Conservation (phyloP, 1,139 yeast species). For the Meyerozyma athensensis region DNA sequence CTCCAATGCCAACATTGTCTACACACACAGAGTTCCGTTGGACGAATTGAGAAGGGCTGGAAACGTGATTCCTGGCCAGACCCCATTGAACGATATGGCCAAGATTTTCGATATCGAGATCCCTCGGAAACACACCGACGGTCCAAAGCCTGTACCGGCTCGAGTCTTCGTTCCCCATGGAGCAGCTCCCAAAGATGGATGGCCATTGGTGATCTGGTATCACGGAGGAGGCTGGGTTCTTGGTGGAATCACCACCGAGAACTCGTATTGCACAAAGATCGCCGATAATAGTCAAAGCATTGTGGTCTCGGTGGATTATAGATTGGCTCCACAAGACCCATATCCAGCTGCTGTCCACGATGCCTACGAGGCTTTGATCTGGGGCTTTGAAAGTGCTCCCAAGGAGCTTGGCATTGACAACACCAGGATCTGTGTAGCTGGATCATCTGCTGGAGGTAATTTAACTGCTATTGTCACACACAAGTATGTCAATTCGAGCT, state of each 20-base stretch:
- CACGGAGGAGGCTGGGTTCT: slow-evolving; percentile 52
- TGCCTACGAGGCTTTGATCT: slow-evolving; percentile 29
- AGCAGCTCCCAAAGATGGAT: slow-evolving; percentile 33
- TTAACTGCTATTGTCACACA: slow-evolving; percentile 40
- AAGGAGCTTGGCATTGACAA: slow-evolving; percentile 24
- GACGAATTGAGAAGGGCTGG: slow-evolving; percentile 36
- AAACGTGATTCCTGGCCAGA: slow-evolving; percentile 43
- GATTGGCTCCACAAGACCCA: slow-evolving; percentile 48
- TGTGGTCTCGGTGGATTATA: slow-evolving; percentile 38
- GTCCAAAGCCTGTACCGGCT: slow-evolving; percentile 24
- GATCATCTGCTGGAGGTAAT: slow-evolving; percentile 49
- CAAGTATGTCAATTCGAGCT: slow-evolving; percentile 26
- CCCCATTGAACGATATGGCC: slow-evolving; percentile 24
- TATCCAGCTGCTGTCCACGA: slow-evolving; percentile 49
- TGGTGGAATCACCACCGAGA: slow-evolving; percentile 43
- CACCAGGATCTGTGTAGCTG: slow-evolving; percentile 37
- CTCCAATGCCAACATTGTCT: slow-evolving; percentile 28
- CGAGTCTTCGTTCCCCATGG: slow-evolving; percentile 39
- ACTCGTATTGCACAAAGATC: slow-evolving; percentile 40
- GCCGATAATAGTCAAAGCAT: slow-evolving; percentile 33
- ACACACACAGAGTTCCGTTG: slow-evolving; percentile 39
- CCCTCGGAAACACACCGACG: slow-evolving; percentile 29
- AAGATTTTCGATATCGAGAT: slow-evolving; percentile 29
- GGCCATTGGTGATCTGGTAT: slow-evolving; percentile 44
- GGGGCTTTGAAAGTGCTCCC: slow-evolving; percentile 18